Base-by-base conservation (phyloP, 2,329 filamentous ascomycete genomes). In the Aspergillus luchuensis region DNA sequence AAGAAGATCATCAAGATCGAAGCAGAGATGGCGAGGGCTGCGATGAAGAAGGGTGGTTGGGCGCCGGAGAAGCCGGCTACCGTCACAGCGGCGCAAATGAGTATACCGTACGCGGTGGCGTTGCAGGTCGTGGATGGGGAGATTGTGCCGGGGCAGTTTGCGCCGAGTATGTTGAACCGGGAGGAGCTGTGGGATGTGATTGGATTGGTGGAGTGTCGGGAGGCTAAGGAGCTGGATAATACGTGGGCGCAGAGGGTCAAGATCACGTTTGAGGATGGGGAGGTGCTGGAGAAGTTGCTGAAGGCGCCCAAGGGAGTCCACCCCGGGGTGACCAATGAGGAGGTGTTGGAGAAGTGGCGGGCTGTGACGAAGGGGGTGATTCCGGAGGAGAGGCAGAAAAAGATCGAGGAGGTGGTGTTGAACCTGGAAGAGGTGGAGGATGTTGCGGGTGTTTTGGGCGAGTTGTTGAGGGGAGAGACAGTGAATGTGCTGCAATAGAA, bases 1-100 rank as follows among this genome's bases (percentile, higher is more conserved):
- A 21, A 17, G 13, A 19, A 15, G 4, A 56, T 56, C 4, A 15
- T 39, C 23, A 23, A 28, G 21, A 48, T 56, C 5, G 41, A 39
- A n/a, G 54, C 41, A 11, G 54, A 49, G 43, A 47, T 56, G 54
- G 39, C 54, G 1, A 21, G 43, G 3, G 28, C 43, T 17, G 54
- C 54, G 8, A 48, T 49, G n/a, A 56, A 56, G 43, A 56, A 56
- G 54, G 54, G 43, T 5, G 52, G 52, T 8, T 55, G 52, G 52
- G 36, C n/a, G 3, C 52, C 52, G 19, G 23, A 39, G 38, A 39
- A 25, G 25, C 52, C 52, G 11, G 23, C 39, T 3, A 55, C 52
- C 4, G 52, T 45, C 13, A 55, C 52, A 8, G 52, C 19, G 17
- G 52, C 52, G n/a, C 52, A 55, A 38, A 55, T 55, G 52, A 28